These are phyloP conservation scores for Geotrichum histeridarum DNA, from an alignment of 1,139 yeast genomes.

Conservation along the genomic window DNA sequence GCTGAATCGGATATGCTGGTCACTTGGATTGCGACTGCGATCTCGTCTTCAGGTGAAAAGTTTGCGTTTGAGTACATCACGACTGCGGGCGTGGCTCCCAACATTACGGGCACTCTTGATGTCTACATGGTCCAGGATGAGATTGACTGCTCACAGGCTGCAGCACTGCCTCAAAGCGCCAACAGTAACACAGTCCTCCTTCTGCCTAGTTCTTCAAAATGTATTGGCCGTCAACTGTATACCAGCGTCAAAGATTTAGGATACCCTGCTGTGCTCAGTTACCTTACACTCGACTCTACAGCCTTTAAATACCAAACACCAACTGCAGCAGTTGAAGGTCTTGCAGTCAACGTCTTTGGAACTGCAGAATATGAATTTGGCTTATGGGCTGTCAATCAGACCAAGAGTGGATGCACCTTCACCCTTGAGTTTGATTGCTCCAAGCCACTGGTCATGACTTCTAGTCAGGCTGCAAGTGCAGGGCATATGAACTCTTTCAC, in stretches of 20 bases:
- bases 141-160: background rate
- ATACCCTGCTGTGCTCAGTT: conserved; percentile 16
- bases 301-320: conserved; percentile 8
- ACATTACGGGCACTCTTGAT: conserved; percentile 9
- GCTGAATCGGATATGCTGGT: conserved; percentile 4
- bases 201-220: conserved; percentile 12
- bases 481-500: conserved; percentile 20
- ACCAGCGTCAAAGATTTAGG: conserved; percentile 13
- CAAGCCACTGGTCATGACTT: background rate
- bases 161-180: conserved; percentile 1
- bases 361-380: conserved; percentile 3
- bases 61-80: conserved; percentile 12
- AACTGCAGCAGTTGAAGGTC: conserved; percentile 7
- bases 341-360: conserved; percentile 8
- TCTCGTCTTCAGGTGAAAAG: background rate
- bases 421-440: conserved; percentile 6
- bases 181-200: conserved; percentile 6
- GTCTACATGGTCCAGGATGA: background rate
- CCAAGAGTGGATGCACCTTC: background rate
- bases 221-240: conserved; percentile 8
- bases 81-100: conserved; percentile 13
- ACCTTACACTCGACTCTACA: background rate
- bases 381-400: conserved; percentile 13
- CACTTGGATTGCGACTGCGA: conserved; percentile 9
- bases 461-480: background rate